Evolutionary conservation across 371 early-diverging fungal species (phyloP).

Genomic region (Nematocida ausubeli): DNA sequence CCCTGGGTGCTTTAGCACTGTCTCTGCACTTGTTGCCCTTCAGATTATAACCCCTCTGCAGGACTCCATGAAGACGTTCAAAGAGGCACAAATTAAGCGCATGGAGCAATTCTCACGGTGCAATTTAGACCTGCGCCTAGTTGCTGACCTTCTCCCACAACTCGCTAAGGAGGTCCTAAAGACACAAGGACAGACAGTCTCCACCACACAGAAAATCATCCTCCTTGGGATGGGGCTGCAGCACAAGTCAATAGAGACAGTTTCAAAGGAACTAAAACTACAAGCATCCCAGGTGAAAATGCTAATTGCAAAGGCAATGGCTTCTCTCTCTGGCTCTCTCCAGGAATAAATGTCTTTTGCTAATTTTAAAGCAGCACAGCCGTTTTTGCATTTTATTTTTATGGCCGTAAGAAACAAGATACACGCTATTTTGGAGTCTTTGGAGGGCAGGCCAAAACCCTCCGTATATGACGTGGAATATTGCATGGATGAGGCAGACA

Average conservation of each 20-base stretch:
- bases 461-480: conserved; percentile 27
- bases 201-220: conserved; percentile 48
- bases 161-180: conserved; percentile 32
- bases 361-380: neutral
- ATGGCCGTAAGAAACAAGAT: neutral
- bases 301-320: conserved; percentile 49
- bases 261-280: conserved; percentile 16
- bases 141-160: conserved; percentile 38
- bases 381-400: neutral
- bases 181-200: neutral
- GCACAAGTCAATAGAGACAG: conserved; percentile 8
- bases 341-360: neutral
- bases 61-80: neutral
- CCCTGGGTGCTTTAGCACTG: conserved; percentile 35
- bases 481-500: conserved; percentile 45
- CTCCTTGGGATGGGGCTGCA: conserved; percentile 32
- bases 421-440: neutral
- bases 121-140: conserved; percentile 40
- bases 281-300: conserved; percentile 42
- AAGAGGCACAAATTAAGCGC: neutral
- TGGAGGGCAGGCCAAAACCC: neutral
- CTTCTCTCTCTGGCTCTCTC: neutral
- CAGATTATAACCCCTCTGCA: conserved; percentile 30
- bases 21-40: conserved; percentile 5
- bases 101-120: conserved; percentile 40